Base-by-base conservation (phyloP, 164 flowering plant genomes). In the Amborella trichopoda region DNA sequence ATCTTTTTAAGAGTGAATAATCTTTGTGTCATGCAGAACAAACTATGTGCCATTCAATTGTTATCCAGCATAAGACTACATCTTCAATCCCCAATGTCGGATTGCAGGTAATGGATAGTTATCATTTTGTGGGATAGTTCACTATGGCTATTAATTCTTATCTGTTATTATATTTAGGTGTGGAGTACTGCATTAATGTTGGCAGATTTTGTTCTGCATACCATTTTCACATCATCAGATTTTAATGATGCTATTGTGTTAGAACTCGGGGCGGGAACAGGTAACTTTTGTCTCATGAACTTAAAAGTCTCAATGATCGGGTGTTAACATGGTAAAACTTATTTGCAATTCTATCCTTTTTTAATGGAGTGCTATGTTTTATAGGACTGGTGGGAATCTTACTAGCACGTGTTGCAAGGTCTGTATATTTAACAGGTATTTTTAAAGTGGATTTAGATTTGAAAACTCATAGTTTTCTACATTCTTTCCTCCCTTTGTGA, bases 261-360 rank as follows among this genome's bases (percentile, higher is more conserved):
- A 41, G 95, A 90, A 60, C 84, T 90, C 58, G 97, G 97, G 26
- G 81, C 94, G 64, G 97, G 95, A 52, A 90, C 97, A 60, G 95
- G 97, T 86, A 59, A 5, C 49, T 32, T 28, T 27, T n/a, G 14
- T 4, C 11, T 16, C 9, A 37, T 14, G n/a, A 18, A 37, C 41
- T 10, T 2, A 37, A 30, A 8, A 8, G 14, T 9, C 34, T 30
- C 11, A 8, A 30, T 0, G 14, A 30, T 8, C 14, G 14, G 14
- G 14, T 30, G 34, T 14, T 30, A 30, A 30, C 11, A 6, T 37
- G 41, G 16, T 37, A 37, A n/a, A n/a, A n/a, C n/a, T n/a, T n/a
- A n/a, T n/a, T n/a, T n/a, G n/a, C n/a, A n/a, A n/a, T n/a, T n/a
- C n/a, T n/a, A n/a, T n/a, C n/a, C n/a, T n/a, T n/a, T n/a, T n/a